phyloP scores from a whole-genome alignment of 225 moss, liverwort and hornwort genomes.

The Pseudisothecium myosuroides region DNA sequence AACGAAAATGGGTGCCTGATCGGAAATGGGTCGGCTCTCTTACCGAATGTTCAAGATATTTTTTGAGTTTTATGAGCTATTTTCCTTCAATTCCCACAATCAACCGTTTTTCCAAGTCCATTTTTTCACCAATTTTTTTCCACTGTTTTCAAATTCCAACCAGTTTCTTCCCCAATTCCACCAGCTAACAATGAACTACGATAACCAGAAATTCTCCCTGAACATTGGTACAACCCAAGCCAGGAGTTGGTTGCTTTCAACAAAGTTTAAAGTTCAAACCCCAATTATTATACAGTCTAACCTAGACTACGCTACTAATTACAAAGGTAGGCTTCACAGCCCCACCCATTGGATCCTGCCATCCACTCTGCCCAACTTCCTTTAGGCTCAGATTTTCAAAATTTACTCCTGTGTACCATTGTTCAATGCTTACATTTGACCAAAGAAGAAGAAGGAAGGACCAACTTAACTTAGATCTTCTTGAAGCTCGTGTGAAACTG shows the following conservation, averaged over 20 bases:
- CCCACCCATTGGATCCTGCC: neutral
- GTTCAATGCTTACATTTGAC: neutral
- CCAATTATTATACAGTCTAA: no score
- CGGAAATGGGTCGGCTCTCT: no score
- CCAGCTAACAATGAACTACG: neutral
- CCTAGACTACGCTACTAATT: no score
- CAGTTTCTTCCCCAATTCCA: accelerated
- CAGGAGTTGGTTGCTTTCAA: neutral
- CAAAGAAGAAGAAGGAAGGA: neutral
- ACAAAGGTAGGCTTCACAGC: no score
- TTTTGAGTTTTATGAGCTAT: no score
- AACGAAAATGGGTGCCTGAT: no score
- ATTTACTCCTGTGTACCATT: neutral
- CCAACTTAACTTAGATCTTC: neutral
- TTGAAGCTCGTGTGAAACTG: neutral
- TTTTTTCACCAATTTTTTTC: no score
- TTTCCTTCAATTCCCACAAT: neutral
- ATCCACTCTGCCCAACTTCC: neutral
- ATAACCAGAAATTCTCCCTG: accelerated
- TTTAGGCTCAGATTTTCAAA: neutral
- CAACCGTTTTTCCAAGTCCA: no score
- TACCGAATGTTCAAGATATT: neutral
- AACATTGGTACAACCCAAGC: neutral
- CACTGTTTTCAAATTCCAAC: neutral
- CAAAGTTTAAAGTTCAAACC: neutral